Percentiles rank a stretch among this genome's conserved stretches.
Conservation (phyloP, 805 yeast genomes). For the Maudiozyma saulgeensis region DNA sequence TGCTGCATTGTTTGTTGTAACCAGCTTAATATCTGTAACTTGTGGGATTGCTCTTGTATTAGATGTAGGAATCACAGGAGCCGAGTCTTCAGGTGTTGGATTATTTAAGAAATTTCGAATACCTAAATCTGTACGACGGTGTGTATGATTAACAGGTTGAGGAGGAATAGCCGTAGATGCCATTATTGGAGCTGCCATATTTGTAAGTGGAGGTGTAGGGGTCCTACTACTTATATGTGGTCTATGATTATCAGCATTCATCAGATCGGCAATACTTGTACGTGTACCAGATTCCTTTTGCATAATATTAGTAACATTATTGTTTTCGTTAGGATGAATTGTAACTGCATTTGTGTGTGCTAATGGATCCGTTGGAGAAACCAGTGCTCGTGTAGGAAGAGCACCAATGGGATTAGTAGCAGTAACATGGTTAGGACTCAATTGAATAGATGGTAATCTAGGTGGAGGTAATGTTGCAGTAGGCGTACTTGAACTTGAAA, state of each 20-base stretch:
- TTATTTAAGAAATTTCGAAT: slow-evolving; percentile 2
- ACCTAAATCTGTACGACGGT: neutral
- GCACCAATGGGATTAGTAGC: neutral
- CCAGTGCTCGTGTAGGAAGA: neutral
- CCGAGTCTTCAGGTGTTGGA: neutral
- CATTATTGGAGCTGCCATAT: neutral
- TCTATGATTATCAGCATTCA: neutral
- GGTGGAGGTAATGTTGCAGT: slow-evolving; percentile 25
- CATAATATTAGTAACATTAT: neutral
- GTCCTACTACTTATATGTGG: neutral
- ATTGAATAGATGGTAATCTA: slow-evolving; percentile 25
- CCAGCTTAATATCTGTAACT: neutral
- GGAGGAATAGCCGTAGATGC: neutral
- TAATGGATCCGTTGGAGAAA: neutral
- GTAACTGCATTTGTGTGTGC: neutral
- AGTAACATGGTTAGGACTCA: slow-evolving; percentile 2
- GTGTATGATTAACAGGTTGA: neutral
- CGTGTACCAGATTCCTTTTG: slow-evolving; percentile 1
- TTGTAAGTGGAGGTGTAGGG: neutral
- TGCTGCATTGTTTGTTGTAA: neutral
- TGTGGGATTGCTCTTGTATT: neutral
- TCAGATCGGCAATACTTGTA: neutral
- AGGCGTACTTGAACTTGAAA: slow-evolving; percentile 16
- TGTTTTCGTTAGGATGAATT: neutral
- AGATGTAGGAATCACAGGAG: too few species aligned